A percentile compares a stretch with the other conserved stretches of the same genome.
These are phyloP conservation scores for Malus fusca DNA, from an alignment of 306 rosid genomes.

Conservation along the genomic window DNA sequence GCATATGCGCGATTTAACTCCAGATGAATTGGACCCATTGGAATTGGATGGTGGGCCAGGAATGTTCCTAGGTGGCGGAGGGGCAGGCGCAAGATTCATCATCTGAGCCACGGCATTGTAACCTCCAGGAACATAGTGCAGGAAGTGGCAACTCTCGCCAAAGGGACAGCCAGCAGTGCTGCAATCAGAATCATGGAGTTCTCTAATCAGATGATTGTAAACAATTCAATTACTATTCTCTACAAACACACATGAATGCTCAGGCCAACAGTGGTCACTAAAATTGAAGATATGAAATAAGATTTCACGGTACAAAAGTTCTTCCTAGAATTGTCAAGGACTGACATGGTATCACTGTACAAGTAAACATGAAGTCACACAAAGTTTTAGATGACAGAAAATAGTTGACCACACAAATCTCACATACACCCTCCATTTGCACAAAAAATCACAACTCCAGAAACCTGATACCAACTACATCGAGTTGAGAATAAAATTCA, in stretches of 20 bases:
- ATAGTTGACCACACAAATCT: background rate
- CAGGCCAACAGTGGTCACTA: background rate
- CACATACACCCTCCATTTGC: background rate
- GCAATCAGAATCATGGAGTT: constrained; percentile 27
- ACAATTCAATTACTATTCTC: background rate
- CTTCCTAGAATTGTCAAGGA: background rate
- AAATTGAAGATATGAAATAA: background rate
- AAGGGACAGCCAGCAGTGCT: constrained; percentile 97
- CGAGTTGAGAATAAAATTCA: background rate
- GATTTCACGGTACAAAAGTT: background rate
- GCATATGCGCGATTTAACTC: constrained; percentile 75
- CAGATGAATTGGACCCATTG: constrained; percentile 50
- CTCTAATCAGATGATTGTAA: constrained; percentile 21
- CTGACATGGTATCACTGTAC: background rate
- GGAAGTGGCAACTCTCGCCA: constrained; percentile 92
- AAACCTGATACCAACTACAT: background rate
- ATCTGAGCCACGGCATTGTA: constrained; percentile 84
- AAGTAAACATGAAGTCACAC: background rate
- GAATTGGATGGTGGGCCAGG: constrained; percentile 36
- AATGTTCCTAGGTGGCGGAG: constrained; percentile 53
- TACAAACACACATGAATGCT: background rate
- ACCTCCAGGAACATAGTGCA: constrained; percentile 92
- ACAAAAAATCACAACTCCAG: background rate
- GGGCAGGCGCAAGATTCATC: constrained; percentile 74
- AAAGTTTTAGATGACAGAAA: background rate